Conservation (phyloP, 108 stramenopile species). For the Skeletonema grethae region DNA sequence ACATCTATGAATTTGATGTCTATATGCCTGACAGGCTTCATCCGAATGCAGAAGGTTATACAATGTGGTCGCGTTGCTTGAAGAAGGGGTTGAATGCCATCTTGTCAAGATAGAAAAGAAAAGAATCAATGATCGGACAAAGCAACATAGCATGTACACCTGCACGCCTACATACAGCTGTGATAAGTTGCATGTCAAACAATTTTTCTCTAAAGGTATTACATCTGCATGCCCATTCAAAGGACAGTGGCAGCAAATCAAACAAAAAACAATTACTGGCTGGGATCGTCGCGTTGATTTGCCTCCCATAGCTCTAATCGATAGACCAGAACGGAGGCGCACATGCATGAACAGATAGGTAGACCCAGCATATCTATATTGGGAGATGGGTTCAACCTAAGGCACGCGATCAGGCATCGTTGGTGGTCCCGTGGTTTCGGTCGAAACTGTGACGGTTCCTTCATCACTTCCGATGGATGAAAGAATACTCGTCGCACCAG, state of each 20-base stretch:
- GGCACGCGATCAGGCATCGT: not conserved
- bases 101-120: constrained; percentile 4
- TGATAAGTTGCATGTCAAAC: too few species aligned
- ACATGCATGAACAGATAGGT: not conserved
- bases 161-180: not conserved
- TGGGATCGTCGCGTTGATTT: not conserved
- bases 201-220: too few species aligned
- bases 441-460: not conserved
- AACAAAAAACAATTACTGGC: not conserved
- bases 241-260: not conserved
- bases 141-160: too few species aligned
- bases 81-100: constrained; percentile 32
- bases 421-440: not conserved
- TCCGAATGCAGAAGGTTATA: constrained; percentile 50
- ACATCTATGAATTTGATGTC: constrained; percentile 20
- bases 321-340: not conserved
- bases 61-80: constrained; percentile 40
- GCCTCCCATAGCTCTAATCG: not conserved
- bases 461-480: not conserved
- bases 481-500: not conserved
- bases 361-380: not conserved
- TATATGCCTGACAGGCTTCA: constrained; percentile 55
- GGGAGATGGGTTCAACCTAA: not conserved
- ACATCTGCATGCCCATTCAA: too few species aligned
- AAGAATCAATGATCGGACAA: not conserved